A percentile compares a stretch with the other conserved stretches of the same genome.
phyloP scores from a whole-genome alignment of 192 early-diverging fungal genomes.

The Thamnidium elegans region DNA sequence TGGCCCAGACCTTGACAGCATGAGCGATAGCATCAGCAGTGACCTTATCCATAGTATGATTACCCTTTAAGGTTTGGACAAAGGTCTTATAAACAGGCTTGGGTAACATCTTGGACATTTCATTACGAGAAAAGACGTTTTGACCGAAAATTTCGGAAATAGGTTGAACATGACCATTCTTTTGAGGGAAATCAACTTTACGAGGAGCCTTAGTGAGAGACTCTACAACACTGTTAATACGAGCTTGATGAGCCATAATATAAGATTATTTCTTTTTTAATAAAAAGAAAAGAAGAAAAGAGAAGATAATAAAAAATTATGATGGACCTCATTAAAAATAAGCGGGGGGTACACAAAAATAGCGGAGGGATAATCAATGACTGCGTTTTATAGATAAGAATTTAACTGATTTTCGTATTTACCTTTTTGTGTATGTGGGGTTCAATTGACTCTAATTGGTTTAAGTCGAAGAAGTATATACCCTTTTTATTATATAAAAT shows the following conservation, averaged over 20 bases:
- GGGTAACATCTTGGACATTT: constrained; percentile 84
- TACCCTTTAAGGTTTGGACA: constrained; percentile 89
- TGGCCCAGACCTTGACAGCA: constrained; percentile 95
- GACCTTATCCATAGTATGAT: constrained; percentile 82
- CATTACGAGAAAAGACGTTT: constrained; percentile 92
- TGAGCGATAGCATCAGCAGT: constrained; percentile 98
- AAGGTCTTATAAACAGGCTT: constrained; percentile 94
- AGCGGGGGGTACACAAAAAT: neutral
- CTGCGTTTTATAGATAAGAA: too few species aligned
- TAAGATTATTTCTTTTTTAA: too few species aligned
- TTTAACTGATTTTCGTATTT: too few species aligned
- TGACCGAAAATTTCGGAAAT: constrained; percentile 90
- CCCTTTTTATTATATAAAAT: too few species aligned
- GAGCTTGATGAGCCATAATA: constrained; percentile 47
- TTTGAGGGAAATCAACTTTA: constrained; percentile 73
- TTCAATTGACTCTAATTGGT: too few species aligned
- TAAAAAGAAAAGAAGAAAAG: neutral
- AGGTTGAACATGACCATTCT: constrained; percentile 71
- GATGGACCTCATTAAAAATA: neutral
- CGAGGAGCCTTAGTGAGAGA: constrained; percentile 67
- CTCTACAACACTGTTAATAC: constrained; percentile 42
- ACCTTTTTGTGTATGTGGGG: too few species aligned
- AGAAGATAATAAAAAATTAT: neutral
- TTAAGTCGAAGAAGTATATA: too few species aligned
- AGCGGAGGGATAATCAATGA: too few species aligned